Conservation (phyloP, 179 eudicot genomes). For the Sideroxylon spinosum region DNA sequence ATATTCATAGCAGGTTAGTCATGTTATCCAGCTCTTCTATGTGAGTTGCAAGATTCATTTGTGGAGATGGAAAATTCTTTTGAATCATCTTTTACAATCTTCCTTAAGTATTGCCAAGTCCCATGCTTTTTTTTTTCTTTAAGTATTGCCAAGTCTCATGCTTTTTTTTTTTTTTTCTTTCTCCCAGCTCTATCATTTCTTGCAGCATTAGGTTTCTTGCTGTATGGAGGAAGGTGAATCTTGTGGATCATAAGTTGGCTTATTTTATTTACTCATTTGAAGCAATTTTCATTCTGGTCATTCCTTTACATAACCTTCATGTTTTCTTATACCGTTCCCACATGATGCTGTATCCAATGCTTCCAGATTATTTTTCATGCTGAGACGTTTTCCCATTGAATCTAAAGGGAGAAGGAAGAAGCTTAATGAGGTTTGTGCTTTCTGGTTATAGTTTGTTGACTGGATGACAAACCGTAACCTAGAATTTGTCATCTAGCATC, state of each 20-base stretch:
- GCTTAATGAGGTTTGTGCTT: conserved; percentile 62
- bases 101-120: neutral
- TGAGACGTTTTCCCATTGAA: conserved; percentile 72
- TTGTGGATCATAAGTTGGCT: neutral
- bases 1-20: conserved; percentile 66
- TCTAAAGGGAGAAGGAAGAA: conserved; percentile 77
- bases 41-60: neutral
- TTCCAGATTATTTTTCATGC: conserved; percentile 63
- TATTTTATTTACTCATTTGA: neutral
- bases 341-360: conserved; percentile 3
- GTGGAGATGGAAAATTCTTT: neutral
- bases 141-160: too few relatives aligned
- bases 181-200: conserved; percentile 54
- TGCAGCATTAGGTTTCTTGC: conserved; percentile 61
- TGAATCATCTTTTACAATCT: neutral
- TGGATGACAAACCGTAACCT: neutral
- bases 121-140: neutral
- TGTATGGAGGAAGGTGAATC: conserved; percentile 74
- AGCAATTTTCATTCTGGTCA: neutral
- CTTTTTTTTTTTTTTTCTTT: conserved; percentile 12
- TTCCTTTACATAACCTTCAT: neutral
- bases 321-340: neutral
- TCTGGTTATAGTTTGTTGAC: neutral
- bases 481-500: neutral
- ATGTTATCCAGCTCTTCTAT: conserved; percentile 3